Base-by-base conservation (phyloP, 345 rosid species). In the Atalantia buxifolia region DNA sequence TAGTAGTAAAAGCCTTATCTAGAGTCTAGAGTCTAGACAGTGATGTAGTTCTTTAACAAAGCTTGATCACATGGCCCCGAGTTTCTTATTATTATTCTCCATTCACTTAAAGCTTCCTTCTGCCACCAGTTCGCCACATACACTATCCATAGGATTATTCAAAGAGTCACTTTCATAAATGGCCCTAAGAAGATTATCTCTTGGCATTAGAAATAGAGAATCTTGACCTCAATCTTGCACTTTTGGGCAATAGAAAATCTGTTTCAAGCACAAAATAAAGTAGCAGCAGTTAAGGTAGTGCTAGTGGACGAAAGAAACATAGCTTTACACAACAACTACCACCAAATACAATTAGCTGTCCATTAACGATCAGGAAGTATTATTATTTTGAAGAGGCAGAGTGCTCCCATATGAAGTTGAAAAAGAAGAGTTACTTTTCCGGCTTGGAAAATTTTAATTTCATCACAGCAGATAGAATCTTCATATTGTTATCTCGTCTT, bases 161-260 rank as follows among this genome's bases (percentile, higher is more conserved):
- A 22, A 66, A 50, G 78, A 66, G 72, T 53, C 72, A 66, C 72
- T 76, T 66, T 31, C 64, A 30, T 9, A 50, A 66, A 76, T 65
- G 78, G 64, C 35, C 71, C 64, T 9, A 31, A 33, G 42, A 31
- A 33, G 42, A 12, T 16, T 13, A 8, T 64, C 35, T 31, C 71
- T 35, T n/a, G n/a, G 9, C 3, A 12, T 72, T 9, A 56, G 65
- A 76, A 45, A 76, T n/a, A 1, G 31, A 50, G 63, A 65, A n/a
- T 76, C 65, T 66, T 48, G 19, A 22, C 31, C n/a, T 45, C n/a
- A n/a, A 22, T n/a, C 33, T 30, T 48, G 50, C 24, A 64, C 25
- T 62, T 63, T 65, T 65, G 19, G 59, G 25, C 69, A 62, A 40
- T 22, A 28, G 40, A 42, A 53, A 42, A 75, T 42, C 57, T 10